Conservation (phyloP, 2,329 filamentous ascomycete genomes). For the Westerdykella ornata region DNA sequence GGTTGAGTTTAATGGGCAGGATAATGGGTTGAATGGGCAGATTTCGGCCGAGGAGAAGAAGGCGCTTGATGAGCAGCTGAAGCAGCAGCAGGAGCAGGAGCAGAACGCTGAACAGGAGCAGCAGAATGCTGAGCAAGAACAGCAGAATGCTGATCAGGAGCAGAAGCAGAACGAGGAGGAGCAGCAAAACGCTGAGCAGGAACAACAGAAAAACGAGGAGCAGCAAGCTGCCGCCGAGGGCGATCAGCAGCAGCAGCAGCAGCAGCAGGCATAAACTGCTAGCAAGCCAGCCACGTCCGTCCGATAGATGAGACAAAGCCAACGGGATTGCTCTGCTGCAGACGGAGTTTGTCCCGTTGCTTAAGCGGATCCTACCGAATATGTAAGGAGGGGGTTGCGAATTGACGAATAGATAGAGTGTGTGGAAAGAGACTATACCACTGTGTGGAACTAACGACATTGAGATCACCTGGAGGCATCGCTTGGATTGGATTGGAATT, state of each 20-base stretch:
- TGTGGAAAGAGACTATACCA: too few species aligned
- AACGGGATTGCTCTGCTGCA: too few species aligned
- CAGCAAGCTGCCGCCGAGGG: background rate
- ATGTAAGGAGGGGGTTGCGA: too few species aligned
- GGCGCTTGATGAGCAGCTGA: constrained; percentile 9
- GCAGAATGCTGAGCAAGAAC: constrained; percentile 5
- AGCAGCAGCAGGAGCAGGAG: constrained; percentile 4
- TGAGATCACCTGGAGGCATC: too few species aligned
- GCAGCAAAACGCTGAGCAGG: background rate
- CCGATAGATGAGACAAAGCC: too few species aligned
- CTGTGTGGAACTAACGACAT: too few species aligned
- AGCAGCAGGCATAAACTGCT: too few species aligned
- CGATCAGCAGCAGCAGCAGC: constrained; percentile 3
- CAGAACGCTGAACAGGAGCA: constrained; percentile 3
- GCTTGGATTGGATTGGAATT: too few species aligned
- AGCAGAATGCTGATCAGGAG: constrained; percentile 6
- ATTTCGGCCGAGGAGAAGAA: constrained; percentile 17
- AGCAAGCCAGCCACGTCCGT: too few species aligned
- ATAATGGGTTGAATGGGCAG: constrained; percentile 20
- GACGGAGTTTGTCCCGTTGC: too few species aligned
- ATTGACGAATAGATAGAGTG: too few species aligned
- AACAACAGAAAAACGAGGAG: background rate
- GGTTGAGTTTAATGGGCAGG: constrained; percentile 15
- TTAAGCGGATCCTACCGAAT: too few species aligned
- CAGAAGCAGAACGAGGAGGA: constrained; percentile 1